These are phyloP conservation scores for Candida bentonensis DNA, from an alignment of 805 yeast species.

Conservation along the genomic window DNA sequence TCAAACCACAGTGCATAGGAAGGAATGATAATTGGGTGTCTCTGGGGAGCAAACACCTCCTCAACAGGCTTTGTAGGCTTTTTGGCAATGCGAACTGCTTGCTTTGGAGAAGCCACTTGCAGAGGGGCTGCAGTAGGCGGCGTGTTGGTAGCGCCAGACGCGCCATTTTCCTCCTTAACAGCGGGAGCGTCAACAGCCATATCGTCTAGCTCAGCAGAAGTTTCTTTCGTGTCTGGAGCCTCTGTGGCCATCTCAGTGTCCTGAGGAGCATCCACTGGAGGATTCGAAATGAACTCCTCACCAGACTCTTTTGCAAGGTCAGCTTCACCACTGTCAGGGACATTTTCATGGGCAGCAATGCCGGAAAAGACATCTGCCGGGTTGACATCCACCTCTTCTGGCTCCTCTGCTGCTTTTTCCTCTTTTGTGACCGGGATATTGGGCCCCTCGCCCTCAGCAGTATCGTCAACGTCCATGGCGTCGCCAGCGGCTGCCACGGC, in stretches of 20 bases:
- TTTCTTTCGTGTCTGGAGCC: constrained; percentile 1
- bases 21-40: constrained; percentile 75
- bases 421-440: constrained; percentile 4
- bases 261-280: neutral
- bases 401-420: constrained; percentile 5
- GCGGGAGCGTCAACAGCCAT: neutral
- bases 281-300: neutral
- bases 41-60: constrained; percentile 32
- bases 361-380: neutral
- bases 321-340: neutral
- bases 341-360: neutral
- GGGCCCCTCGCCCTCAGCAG: constrained; percentile 5
- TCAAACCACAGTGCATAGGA: constrained; percentile 83
- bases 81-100: constrained; percentile 1
- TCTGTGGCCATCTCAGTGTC: neutral
- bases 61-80: constrained; percentile 1
- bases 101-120: constrained; percentile 1
- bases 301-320: neutral
- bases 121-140: neutral
- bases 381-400: constrained; percentile 9
- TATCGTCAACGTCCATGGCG: constrained; percentile 2
- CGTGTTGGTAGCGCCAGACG: neutral
- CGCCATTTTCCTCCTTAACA: neutral
- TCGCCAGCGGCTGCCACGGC: neutral
- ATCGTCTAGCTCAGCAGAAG: neutral